phyloP scores from a whole-genome alignment of 176 grass and related monocot genomes.

The Lolium rigidum region DNA sequence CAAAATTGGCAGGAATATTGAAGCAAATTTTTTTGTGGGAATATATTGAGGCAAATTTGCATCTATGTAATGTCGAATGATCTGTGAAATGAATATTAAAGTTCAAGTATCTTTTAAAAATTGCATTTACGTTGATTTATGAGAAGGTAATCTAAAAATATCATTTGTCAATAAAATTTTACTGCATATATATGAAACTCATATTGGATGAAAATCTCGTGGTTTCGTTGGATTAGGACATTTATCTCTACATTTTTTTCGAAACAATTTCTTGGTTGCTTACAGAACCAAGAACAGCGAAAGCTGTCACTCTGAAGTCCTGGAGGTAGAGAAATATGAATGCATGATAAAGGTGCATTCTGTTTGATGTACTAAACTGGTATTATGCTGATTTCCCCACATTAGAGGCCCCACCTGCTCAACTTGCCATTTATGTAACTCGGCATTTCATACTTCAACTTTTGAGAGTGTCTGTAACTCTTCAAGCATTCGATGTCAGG shows the following conservation, averaged over 20 bases:
- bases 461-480: not conserved
- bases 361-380: not conserved
- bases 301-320: not conserved
- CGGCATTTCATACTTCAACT: slow-evolving; percentile 4
- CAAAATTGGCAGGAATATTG: too few relatives aligned
- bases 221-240: too few relatives aligned
- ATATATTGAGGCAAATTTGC: not conserved
- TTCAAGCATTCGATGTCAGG: slow-evolving; percentile 34
- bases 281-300: too few relatives aligned
- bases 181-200: not conserved
- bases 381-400: not conserved
- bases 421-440: too few relatives aligned
- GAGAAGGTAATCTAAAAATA: slow-evolving; percentile 1
- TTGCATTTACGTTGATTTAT: not conserved
- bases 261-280: too few relatives aligned
- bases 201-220: not conserved
- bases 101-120: not conserved
- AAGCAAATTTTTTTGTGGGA: too few relatives aligned
- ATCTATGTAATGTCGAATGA: not conserved
- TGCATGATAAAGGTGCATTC: not conserved
- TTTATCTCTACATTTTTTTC: too few relatives aligned
- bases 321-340: slow-evolving; percentile 9
- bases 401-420: not conserved
- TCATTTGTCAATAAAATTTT: not conserved
- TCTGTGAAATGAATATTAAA: slow-evolving; percentile 3